These are phyloP conservation scores for Phytopythium helicoides DNA, from an alignment of 352 stramenopile genomes.

Conservation along the genomic window DNA sequence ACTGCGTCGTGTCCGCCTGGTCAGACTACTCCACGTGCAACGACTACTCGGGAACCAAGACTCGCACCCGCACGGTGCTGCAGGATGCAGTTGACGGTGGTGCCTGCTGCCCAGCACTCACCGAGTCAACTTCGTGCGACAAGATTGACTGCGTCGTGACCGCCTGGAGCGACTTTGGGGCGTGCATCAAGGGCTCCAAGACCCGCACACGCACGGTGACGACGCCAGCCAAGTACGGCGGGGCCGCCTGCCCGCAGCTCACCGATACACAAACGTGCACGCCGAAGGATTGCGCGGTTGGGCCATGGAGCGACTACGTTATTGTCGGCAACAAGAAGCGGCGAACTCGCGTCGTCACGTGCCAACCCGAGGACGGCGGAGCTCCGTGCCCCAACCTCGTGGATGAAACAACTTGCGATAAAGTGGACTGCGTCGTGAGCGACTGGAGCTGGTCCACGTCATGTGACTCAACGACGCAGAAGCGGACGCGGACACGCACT, in stretches of 20 bases:
- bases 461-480: constrained; percentile 24
- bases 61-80: constrained; percentile 31
- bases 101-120: constrained; percentile 18
- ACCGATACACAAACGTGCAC: constrained; percentile 24
- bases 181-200: constrained; percentile 30
- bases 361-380: constrained; percentile 30
- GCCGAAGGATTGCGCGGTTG: constrained; percentile 41
- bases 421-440: constrained; percentile 39
- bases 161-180: constrained; percentile 20
- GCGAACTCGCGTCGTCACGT: constrained; percentile 33
- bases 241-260: constrained; percentile 20
- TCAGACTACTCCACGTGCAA: constrained; percentile 41
- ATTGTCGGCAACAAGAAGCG: constrained; percentile 35
- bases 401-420: constrained; percentile 33
- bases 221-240: constrained; percentile 35
- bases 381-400: constrained; percentile 36
- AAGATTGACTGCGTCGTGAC: constrained; percentile 46
- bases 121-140: constrained; percentile 30
- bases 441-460: constrained; percentile 23
- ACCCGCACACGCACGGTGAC: constrained; percentile 29
- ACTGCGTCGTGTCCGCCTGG: constrained; percentile 43
- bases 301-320: constrained; percentile 30
- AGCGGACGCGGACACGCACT: constrained; percentile 22
- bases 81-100: constrained; percentile 35
- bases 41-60: constrained; percentile 38